Conservation (phyloP, 2,329 filamentous ascomycete genomes). For the Colletotrichum sp. region DNA sequence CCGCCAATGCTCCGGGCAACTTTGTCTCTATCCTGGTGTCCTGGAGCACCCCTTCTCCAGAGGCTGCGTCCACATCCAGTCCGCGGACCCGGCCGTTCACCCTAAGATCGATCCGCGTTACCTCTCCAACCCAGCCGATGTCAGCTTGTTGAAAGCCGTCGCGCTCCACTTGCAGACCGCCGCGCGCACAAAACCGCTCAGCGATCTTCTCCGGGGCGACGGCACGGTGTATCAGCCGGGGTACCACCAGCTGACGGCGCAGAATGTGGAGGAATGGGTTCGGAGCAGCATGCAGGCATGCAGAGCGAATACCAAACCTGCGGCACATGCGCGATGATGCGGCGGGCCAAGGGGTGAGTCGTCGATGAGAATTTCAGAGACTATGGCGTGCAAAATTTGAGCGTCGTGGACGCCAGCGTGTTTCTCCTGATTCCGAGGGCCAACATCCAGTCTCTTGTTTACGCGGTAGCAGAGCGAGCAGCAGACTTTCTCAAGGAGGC, state of each 20-base stretch:
- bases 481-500: constrained; percentile 11
- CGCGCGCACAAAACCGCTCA: constrained; percentile 1
- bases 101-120: constrained; percentile 18
- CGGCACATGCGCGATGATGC: constrained; percentile 18
- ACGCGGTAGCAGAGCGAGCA: constrained; percentile 38
- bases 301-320: constrained; percentile 20
- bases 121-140: constrained; percentile 12
- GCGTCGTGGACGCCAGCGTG: constrained; percentile 34
- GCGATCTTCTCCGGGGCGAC: constrained; percentile 1
- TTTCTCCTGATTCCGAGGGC: constrained; percentile 34
- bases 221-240: constrained; percentile 10
- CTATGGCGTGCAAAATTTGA: too few species aligned
- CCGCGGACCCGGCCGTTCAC: too few species aligned
- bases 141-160: neutral
- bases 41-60: constrained; percentile 17
- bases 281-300: neutral
- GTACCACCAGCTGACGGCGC: neutral
- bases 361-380: constrained; percentile 32
- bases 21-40: constrained; percentile 14
- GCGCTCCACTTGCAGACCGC: constrained; percentile 5
- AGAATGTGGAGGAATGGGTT: constrained; percentile 7
- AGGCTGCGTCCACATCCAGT: constrained; percentile 10
- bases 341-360: constrained; percentile 28
- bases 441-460: constrained; percentile 36
- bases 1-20: neutral